phyloP scores from a whole-genome alignment of 2,329 filamentous ascomycete species.

The Aspergillus sergii region DNA sequence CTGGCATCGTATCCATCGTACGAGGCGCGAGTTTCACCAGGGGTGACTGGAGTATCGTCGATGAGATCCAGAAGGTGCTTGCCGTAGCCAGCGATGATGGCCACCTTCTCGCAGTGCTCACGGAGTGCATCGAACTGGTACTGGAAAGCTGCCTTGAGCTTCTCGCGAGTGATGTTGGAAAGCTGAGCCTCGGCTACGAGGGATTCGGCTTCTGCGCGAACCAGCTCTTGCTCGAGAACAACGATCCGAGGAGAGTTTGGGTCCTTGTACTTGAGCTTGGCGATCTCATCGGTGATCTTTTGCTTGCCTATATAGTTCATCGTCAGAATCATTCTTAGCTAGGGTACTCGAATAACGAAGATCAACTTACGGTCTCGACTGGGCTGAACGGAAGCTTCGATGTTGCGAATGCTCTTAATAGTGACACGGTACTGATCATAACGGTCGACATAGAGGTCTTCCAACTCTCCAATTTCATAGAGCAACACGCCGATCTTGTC shows the following conservation, averaged over 20 bases:
- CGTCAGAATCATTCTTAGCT: neutral
- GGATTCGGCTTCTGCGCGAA: constrained; percentile 97
- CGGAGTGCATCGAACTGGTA: constrained; percentile 98
- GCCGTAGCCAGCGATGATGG: constrained; percentile 95
- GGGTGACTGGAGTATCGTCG: constrained; percentile 95
- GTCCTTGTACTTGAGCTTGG: constrained; percentile 99
- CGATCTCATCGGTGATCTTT: constrained; percentile 98
- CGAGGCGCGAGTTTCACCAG: constrained; percentile 90
- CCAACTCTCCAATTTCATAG: constrained; percentile 97
- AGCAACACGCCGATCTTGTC: constrained; percentile 98
- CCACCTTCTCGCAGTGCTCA: constrained; percentile 97
- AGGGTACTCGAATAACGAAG: neutral
- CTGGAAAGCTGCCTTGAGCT: constrained; percentile 96
- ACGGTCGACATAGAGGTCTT: constrained; percentile 97
- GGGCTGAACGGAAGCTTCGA: constrained; percentile 96
- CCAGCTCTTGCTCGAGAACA: constrained; percentile 96
- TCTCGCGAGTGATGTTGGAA: constrained; percentile 98
- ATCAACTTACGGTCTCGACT: constrained; percentile 84
- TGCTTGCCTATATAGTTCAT: constrained; percentile 73
- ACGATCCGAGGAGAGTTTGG: constrained; percentile 97
- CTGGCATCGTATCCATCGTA: constrained; percentile 98
- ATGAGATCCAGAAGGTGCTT: constrained; percentile 98
- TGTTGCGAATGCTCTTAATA: constrained; percentile 99
- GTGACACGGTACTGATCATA: constrained; percentile 99
- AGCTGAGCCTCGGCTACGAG: constrained; percentile 96